Base-by-base conservation (phyloP, 129 eudicot genomes). In the Tagetes erecta region DNA sequence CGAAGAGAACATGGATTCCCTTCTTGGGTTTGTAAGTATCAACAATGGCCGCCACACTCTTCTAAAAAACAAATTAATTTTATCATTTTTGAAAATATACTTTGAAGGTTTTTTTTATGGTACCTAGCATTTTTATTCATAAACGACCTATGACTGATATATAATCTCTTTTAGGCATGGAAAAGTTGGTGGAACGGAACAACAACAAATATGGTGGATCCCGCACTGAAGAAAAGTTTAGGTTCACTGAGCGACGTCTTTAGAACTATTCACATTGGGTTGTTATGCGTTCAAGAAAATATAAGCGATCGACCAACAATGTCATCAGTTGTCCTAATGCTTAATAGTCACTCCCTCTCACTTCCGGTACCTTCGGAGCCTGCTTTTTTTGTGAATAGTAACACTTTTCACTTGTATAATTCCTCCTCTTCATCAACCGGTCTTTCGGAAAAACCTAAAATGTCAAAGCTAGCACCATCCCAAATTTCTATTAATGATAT, bases 1-100 rank as follows among this genome's bases (percentile, higher is more conserved):
- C 9, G 37, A 6, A 57, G 38, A 57, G 36, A 57, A 37, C 12
- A 57, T 11, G 4, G 1, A 56, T 27, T 30, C 7, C 12, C 63
- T 57, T 57, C 63, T 30, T 30, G 37, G 38, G 8, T 57, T 57
- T 57, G 63, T 57, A 57, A 57, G 63, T 30, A 57, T 57, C 63
- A 5, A 27, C 36, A 6, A 9, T 30, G n/a, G n/a, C n/a, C n/a
- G n/a, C n/a, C n/a, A n/a, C n/a, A n/a, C n/a, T n/a, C n/a, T n/a
- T n/a, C n/a, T n/a, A n/a, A n/a, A n/a, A n/a, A n/a, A n/a, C n/a
- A n/a, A n/a, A n/a, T n/a, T n/a, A n/a, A n/a, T n/a, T n/a, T n/a
- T n/a, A n/a, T n/a, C n/a, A n/a, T n/a, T n/a, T n/a, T n/a, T n/a
- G n/a, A n/a, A n/a, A 30, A 9, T 57, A 20, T 56, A 6, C 4